phyloP scores from a whole-genome alignment of 164 flowering plant genomes.

The Sextonia rubra region DNA sequence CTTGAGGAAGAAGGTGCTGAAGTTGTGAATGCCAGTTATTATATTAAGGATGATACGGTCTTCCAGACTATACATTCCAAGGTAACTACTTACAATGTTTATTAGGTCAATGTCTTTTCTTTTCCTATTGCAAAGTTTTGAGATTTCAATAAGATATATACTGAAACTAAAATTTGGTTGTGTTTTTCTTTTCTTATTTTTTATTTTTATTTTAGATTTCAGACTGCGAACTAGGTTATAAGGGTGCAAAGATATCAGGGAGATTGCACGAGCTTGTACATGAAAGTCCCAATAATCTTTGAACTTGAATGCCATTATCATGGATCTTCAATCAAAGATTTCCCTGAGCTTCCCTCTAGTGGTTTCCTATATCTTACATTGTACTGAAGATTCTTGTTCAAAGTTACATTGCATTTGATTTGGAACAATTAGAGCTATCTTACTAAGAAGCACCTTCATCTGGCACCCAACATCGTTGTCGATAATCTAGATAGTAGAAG shows the following conservation, averaged over 20 bases:
- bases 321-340: neutral
- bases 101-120: too few relatives aligned
- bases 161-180: neutral
- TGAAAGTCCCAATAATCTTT: slow-evolving; percentile 1
- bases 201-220: slow-evolving; percentile 26
- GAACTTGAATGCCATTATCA: neutral
- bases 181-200: neutral
- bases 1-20: slow-evolving; percentile 65
- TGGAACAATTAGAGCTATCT: too few relatives aligned
- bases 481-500: too few relatives aligned
- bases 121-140: too few relatives aligned
- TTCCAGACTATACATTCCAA: slow-evolving; percentile 57
- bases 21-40: slow-evolving; percentile 49
- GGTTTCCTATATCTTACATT: too few relatives aligned
- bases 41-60: slow-evolving; percentile 29
- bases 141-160: too few relatives aligned
- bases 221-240: slow-evolving; percentile 16
- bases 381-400: neutral
- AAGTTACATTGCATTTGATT: slow-evolving; percentile 9
- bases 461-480: too few relatives aligned
- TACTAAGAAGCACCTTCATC: too few relatives aligned
- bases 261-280: slow-evolving; percentile 33
- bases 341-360: neutral
- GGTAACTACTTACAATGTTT: slow-evolving; percentile 26
- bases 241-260: slow-evolving; percentile 30